These are phyloP conservation scores for Geosmithia morbida DNA, from an alignment of 2,329 filamentous ascomycete genomes.

Conservation along the genomic window DNA sequence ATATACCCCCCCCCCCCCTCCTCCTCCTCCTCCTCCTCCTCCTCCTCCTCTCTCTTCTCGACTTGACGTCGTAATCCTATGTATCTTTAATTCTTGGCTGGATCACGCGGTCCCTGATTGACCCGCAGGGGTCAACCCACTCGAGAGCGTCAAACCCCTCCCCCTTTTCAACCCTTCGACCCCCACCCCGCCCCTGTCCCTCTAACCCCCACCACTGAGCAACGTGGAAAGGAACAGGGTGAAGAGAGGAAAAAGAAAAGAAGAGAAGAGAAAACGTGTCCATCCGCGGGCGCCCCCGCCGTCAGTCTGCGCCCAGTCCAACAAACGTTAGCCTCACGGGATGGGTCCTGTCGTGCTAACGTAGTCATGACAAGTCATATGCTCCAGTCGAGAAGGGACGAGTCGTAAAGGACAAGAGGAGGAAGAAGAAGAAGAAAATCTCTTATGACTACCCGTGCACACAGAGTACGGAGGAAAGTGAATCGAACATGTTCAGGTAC, in stretches of 20 bases:
- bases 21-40: too few relatives aligned
- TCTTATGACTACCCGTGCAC: too few relatives aligned
- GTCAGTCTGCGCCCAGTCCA: background rate
- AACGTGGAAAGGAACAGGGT: background rate
- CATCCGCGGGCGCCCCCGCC: background rate
- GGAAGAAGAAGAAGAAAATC: too few relatives aligned
- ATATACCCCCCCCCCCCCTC: too few relatives aligned
- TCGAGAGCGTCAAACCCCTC: too few relatives aligned
- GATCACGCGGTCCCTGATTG: background rate
- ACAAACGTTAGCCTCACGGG: background rate
- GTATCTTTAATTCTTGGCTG: background rate
- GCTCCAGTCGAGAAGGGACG: too few relatives aligned
- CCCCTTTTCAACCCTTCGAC: background rate
- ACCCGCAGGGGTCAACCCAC: background rate
- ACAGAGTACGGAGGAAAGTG: too few relatives aligned
- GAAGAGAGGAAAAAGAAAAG: background rate
- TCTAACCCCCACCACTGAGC: background rate
- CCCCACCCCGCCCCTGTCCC: background rate
- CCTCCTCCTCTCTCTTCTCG: too few relatives aligned
- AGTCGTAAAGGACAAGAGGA: too few relatives aligned
- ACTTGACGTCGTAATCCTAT: too few relatives aligned
- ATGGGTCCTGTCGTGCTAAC: background rate
- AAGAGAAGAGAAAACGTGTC: background rate
- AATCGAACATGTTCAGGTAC: too few relatives aligned
- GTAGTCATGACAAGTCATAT: too few relatives aligned